Evolutionary conservation across 306 rosid genomes (phyloP), one percentile per base, ranked within the genome.

Genomic region (Fragaria ananassa): DNA sequence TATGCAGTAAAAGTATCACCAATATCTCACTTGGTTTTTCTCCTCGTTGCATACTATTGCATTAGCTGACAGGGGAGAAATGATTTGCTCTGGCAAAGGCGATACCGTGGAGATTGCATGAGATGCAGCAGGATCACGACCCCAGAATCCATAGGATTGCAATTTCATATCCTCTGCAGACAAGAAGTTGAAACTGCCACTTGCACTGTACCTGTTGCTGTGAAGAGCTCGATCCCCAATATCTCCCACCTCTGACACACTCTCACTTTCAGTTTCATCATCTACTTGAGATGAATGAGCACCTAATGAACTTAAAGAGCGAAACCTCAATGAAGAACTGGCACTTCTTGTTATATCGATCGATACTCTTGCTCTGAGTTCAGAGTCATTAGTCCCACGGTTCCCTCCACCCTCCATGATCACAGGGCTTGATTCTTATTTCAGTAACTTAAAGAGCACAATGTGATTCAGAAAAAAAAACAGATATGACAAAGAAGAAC

Each of bases 181-280:
- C 64, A 81, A 71, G 37, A 81, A 71, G 37, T 66, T 76, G 54
- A 86, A 46, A 65, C 85, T 90, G 76, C 53, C 68, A 67, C 86
- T 83, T 25, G 74, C 83, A 77, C 96, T 86, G 76, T 82, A 44
- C 72, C 91, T 85, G 47, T 61, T 78, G 78, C 75, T 85, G 79
- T 89, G 82, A 78, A 90, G 93, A 65, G 90, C 95, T 37, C 97
- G 81, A 75, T 95, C 97, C 35, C 98, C 97, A 25, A 89, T 87
- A 56, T 95, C 98, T 41, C 98, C 98, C 3, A 89, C 98, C 83
- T 95, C 96, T 35, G 98, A 92, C 60, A 88, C 93, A 64, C 45
- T 74, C 31, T 84, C 97, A 34, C 73, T 67, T 37, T 84, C 92
- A 27, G 23, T 74, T 42, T 86, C 83, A 58, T 83, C 71, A 21